Conservation (phyloP, 345 rosid genomes). For the Anacardium occidentale region DNA sequence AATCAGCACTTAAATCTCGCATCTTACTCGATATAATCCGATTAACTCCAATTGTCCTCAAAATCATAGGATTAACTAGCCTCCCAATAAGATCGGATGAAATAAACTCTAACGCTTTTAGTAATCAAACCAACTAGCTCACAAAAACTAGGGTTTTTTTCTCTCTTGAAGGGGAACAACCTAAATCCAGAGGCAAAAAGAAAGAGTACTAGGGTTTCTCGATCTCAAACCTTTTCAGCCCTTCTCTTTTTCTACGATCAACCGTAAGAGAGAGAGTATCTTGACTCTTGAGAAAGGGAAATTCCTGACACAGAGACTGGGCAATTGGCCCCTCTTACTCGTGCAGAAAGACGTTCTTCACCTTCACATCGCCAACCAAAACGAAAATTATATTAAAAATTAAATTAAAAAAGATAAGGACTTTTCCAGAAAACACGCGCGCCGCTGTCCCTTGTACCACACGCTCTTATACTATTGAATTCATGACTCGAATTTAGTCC, state of each 20-base stretch:
- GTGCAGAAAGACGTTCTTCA: conserved; percentile 19
- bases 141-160: conserved; percentile 14
- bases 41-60: conserved; percentile 11
- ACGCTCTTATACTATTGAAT: conserved; percentile 11
- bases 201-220: conserved; percentile 25
- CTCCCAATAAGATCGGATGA: conserved; percentile 1
- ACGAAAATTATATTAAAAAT: background rate
- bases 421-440: background rate
- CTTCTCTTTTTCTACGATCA: conserved; percentile 25
- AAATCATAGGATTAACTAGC: background rate
- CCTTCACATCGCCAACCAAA: background rate
- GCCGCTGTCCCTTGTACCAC: background rate
- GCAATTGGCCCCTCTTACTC: conserved; percentile 1
- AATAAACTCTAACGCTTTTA: conserved; percentile 19
- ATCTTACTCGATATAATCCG: conserved; percentile 22
- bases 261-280: conserved; percentile 24
- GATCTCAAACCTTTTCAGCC: conserved; percentile 22
- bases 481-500: background rate
- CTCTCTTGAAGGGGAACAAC: background rate
- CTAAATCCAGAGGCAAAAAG: conserved; percentile 1
- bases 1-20: background rate
- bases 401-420: background rate
- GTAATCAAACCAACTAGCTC: background rate
- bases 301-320: conserved; percentile 7
- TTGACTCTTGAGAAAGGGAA: conserved; percentile 14